phyloP scores from a whole-genome alignment of 257 asterid genomes.

The Nicotiana sylvestris region DNA sequence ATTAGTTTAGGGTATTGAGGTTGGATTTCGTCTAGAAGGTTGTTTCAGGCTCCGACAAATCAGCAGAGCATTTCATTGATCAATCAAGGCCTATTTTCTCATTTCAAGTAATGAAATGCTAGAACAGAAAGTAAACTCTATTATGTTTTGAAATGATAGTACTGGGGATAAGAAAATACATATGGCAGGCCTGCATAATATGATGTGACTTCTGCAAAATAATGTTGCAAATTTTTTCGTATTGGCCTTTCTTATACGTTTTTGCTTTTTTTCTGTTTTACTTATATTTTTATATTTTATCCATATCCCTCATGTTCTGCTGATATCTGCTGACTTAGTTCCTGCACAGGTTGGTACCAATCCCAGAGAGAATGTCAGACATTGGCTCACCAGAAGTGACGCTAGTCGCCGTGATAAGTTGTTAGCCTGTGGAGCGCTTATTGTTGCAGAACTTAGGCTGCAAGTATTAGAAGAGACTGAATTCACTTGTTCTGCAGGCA shows the following conservation, averaged over 20 bases:
- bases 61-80: background rate
- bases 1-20: background rate
- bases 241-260: background rate
- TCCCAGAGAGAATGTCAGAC: constrained; percentile 41
- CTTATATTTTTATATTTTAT: background rate
- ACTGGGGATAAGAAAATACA: background rate
- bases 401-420: constrained; percentile 67
- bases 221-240: background rate
- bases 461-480: constrained; percentile 78
- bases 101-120: background rate
- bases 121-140: background rate
- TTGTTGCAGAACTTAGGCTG: constrained; percentile 84
- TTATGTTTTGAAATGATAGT: background rate
- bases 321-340: constrained; percentile 7
- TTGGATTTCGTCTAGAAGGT: background rate
- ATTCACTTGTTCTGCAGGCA: constrained; percentile 93
- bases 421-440: constrained; percentile 85
- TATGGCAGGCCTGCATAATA: background rate
- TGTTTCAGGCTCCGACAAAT: background rate
- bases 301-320: background rate
- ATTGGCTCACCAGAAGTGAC: constrained; percentile 57
- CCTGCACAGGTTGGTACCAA: constrained; percentile 45
- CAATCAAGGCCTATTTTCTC: background rate
- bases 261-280: background rate
- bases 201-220: background rate